A percentile compares a stretch with the other conserved stretches of the same genome.
phyloP scores from a whole-genome alignment of 306 rosid species.

The Urtica urens region DNA sequence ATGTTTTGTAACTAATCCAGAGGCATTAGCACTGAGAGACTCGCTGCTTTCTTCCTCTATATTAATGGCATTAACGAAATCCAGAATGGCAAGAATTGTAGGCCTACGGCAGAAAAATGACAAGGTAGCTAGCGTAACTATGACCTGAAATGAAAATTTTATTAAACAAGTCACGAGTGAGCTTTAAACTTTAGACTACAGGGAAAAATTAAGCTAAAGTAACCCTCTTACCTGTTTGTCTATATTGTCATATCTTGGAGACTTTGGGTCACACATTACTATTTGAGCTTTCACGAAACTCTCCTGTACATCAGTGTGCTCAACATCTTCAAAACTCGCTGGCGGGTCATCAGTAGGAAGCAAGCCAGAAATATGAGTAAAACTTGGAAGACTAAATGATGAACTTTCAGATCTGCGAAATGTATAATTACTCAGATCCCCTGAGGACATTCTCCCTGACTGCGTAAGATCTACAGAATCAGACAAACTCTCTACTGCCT shows the following conservation, averaged over 20 bases:
- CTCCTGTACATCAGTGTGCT: slow-evolving; percentile 43
- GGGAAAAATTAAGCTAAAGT: slow-evolving; percentile 12
- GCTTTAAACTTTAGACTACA: neutral
- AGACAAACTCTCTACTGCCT: slow-evolving; percentile 72
- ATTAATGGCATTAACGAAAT: slow-evolving; percentile 70
- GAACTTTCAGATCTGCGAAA: slow-evolving; percentile 20
- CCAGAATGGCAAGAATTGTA: slow-evolving; percentile 77
- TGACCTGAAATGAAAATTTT: slow-evolving; percentile 43
- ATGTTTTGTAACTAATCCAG: slow-evolving; percentile 32
- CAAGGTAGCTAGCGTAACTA: slow-evolving; percentile 67
- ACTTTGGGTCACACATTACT: slow-evolving; percentile 53
- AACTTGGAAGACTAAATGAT: slow-evolving; percentile 37
- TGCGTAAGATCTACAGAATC: slow-evolving; percentile 44
- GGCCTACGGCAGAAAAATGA: slow-evolving; percentile 91
- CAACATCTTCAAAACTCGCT: slow-evolving; percentile 26
- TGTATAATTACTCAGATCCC: slow-evolving; percentile 18
- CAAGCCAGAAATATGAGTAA: slow-evolving; percentile 63
- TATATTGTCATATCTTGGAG: slow-evolving; percentile 51
- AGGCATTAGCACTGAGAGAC: slow-evolving; percentile 38
- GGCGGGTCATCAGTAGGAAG: slow-evolving; percentile 47
- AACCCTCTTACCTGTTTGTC: slow-evolving; percentile 58
- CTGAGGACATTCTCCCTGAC: slow-evolving; percentile 31
- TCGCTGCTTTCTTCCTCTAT: slow-evolving; percentile 42
- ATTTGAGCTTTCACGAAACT: slow-evolving; percentile 91
- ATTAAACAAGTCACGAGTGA: slow-evolving; percentile 9